Conservation (phyloP, 106 monocot genomes). For the Narthecium ossifragum region DNA sequence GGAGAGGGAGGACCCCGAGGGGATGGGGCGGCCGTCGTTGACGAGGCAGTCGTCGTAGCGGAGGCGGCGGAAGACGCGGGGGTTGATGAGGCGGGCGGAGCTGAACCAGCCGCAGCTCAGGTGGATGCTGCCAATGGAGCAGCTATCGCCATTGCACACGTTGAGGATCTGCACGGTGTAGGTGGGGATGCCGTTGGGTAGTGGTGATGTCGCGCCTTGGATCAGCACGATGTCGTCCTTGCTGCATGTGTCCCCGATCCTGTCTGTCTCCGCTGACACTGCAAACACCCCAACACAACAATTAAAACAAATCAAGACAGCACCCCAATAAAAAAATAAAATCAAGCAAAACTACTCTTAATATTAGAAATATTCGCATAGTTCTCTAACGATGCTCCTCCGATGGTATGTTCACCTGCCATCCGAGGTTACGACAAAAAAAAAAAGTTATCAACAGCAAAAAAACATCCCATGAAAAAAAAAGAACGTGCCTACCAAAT, state of each 20-base stretch:
- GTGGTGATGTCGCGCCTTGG: conserved; percentile 5
- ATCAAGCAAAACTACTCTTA: neutral
- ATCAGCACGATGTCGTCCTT: conserved; percentile 10
- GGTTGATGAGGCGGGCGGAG: conserved; percentile 9
- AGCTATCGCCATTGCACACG: neutral
- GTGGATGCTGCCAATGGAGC: conserved; percentile 4
- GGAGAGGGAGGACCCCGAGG: conserved; percentile 4
- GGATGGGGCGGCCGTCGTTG: conserved; percentile 10
- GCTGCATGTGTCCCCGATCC: conserved; percentile 6
- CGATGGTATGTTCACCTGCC: neutral
- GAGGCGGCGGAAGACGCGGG: conserved; percentile 8
- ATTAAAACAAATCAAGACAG: neutral
- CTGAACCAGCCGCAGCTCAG: conserved; percentile 6
- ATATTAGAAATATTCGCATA: too few relatives aligned
- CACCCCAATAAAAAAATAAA: too few relatives aligned
- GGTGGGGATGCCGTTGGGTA: conserved; percentile 8
- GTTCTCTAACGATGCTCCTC: too few relatives aligned
- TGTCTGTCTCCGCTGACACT: neutral
- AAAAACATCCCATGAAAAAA: too few relatives aligned
- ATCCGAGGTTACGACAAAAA: neutral
- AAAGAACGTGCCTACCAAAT: too few relatives aligned
- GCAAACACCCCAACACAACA: neutral
- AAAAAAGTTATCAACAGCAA: neutral
- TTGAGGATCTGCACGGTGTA: conserved; percentile 8
- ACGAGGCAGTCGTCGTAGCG: conserved; percentile 6